Conservation (phyloP, 495 filamentous ascomycete genomes). For the Xylaria longipes region DNA sequence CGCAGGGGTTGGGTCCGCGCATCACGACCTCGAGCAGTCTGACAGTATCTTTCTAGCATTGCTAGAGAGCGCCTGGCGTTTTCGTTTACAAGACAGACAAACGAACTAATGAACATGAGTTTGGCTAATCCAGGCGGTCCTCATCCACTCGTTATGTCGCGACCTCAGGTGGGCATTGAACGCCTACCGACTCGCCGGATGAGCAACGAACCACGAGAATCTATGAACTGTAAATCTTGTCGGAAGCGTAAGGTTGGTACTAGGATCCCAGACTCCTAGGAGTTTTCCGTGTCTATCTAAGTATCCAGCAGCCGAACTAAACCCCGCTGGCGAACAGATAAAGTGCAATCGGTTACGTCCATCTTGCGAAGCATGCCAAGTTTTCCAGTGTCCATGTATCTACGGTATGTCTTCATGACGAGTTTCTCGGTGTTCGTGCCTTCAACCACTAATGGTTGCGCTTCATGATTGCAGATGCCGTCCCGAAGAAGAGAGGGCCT, state of each 20-base stretch:
- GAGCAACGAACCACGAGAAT: constrained; percentile 79
- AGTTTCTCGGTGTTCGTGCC: neutral
- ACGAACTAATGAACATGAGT: constrained; percentile 40
- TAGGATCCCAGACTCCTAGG: neutral
- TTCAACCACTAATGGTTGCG: constrained; percentile 30
- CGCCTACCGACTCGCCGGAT: constrained; percentile 74
- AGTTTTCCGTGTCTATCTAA: neutral
- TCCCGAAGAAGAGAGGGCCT: constrained; percentile 86
- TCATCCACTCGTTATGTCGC: constrained; percentile 62
- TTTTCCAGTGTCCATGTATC: constrained; percentile 86
- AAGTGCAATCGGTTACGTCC: constrained; percentile 87
- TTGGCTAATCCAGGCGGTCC: constrained; percentile 38
- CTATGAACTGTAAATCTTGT: constrained; percentile 95
- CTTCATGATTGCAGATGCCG: constrained; percentile 65
- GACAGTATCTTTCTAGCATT: neutral
- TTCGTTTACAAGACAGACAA: constrained; percentile 15
- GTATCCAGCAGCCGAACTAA: constrained; percentile 31
- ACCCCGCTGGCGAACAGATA: constrained; percentile 60
- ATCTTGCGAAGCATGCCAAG: constrained; percentile 85
- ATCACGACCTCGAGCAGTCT: constrained; percentile 4
- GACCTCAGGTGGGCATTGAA: constrained; percentile 85
- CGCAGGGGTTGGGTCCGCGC: constrained; percentile 2
- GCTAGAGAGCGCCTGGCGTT: neutral
- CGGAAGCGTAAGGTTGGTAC: constrained; percentile 78
- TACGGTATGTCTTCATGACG: constrained; percentile 67